phyloP scores from a whole-genome alignment of 352 stramenopile genomes.

The Pythium insidiosum region DNA sequence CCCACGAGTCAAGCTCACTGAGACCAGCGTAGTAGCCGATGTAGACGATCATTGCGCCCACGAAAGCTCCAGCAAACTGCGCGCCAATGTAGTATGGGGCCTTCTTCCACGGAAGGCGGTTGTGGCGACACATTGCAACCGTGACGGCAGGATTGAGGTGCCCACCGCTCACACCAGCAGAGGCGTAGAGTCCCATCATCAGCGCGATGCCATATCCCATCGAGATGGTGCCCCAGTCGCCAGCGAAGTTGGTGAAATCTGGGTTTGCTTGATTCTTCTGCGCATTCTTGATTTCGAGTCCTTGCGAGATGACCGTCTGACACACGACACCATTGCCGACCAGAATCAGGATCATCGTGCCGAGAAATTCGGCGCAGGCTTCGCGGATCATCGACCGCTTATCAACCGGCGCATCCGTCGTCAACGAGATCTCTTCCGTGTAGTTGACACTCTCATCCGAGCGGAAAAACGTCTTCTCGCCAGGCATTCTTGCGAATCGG shows the following conservation, averaged over 20 bases:
- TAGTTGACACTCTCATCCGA: conserved; percentile 20
- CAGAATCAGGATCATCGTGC: conserved; percentile 22
- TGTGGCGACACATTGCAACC: conserved; percentile 55
- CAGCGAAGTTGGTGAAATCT: conserved; percentile 41
- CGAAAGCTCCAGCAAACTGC: conserved; percentile 53
- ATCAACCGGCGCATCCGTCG: conserved; percentile 31
- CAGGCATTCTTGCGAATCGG: conserved; percentile 15
- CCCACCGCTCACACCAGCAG: conserved; percentile 52
- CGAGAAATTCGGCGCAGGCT: conserved; percentile 23
- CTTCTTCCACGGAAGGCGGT: conserved; percentile 52
- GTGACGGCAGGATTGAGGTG: conserved; percentile 69
- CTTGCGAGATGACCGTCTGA: conserved; percentile 55
- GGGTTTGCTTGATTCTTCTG: conserved; percentile 36
- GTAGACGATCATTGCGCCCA: conserved; percentile 58
- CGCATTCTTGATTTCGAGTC: conserved; percentile 42
- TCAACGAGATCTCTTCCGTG: conserved; percentile 41
- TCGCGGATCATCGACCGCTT: conserved; percentile 15
- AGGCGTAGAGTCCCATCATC: conserved; percentile 63
- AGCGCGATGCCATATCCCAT: conserved; percentile 63
- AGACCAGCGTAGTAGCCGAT: conserved; percentile 54
- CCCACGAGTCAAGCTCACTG: conserved; percentile 45
- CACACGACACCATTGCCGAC: conserved; percentile 24
- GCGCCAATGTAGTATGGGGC: conserved; percentile 52
- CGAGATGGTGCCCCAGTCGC: conserved; percentile 64
- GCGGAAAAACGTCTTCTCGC: conserved; percentile 23